These are phyloP conservation scores for Colletotrichum falcatum DNA, from an alignment of 2,329 filamentous ascomycete genomes.

Conservation along the genomic window DNA sequence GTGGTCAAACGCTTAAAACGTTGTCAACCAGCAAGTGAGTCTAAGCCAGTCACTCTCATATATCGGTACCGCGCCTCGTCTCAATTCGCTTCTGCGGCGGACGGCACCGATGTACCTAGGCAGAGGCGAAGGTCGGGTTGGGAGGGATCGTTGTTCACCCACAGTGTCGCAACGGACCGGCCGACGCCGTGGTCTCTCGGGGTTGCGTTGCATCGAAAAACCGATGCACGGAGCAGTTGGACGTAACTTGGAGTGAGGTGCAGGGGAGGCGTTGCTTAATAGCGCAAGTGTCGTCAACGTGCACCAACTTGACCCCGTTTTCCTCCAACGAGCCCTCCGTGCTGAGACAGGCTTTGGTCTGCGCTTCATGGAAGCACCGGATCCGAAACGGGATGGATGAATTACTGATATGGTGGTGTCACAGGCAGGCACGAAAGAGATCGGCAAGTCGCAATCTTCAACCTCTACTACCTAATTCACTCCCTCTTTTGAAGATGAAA, in stretches of 20 bases:
- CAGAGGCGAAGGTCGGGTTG: conserved; percentile 7
- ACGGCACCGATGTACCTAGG: conserved; percentile 6
- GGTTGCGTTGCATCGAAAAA: conserved; percentile 37
- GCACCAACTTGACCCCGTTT: conserved; percentile 23
- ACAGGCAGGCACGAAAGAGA: background rate
- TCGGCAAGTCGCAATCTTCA: background rate
- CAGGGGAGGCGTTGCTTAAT: conserved; percentile 36
- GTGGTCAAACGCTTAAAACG: background rate
- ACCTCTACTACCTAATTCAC: background rate
- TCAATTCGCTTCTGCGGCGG: background rate
- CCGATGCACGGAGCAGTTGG: conserved; percentile 23
- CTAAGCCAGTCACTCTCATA: background rate
- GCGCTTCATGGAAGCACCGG: conserved; percentile 26
- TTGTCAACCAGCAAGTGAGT: background rate
- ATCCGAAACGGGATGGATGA: conserved; percentile 27
- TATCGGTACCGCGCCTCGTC: background rate
- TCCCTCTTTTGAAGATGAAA: background rate
- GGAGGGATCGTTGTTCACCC: conserved; percentile 22
- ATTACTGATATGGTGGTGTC: background rate
- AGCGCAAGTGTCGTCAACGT: conserved; percentile 22
- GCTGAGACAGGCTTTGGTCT: conserved; percentile 34
- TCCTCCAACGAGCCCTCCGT: conserved; percentile 16
- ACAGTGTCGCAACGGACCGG: conserved; percentile 33
- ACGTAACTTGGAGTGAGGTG: conserved; percentile 27
- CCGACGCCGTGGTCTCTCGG: conserved; percentile 31